Conservation (phyloP, 2,329 filamentous ascomycete species). For the Fonsecaea pugnacius region DNA sequence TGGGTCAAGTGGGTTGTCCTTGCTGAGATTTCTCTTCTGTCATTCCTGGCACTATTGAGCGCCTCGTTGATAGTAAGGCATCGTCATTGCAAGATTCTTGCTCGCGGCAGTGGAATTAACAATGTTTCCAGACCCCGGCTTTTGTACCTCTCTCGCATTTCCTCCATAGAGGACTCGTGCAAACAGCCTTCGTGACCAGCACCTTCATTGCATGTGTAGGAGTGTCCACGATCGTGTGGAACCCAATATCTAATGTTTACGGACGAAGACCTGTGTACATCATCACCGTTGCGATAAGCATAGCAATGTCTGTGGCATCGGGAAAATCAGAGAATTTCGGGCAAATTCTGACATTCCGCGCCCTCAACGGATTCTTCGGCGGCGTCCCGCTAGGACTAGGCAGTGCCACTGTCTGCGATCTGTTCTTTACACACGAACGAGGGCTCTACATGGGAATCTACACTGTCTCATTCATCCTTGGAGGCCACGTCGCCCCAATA, state of each 20-base stretch:
- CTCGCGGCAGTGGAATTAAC: background rate
- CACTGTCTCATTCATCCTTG: conserved; percentile 11
- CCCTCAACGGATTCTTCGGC: conserved; percentile 3
- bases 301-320: conserved; percentile 2
- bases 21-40: background rate
- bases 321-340: background rate
- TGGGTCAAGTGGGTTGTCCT: background rate
- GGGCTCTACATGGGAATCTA: conserved; percentile 14
- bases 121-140: background rate
- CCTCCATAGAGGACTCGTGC: background rate
- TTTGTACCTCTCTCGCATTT: background rate
- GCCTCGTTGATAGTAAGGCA: background rate
- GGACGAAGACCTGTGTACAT: conserved; percentile 11
- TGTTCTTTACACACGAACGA: conserved; percentile 8
- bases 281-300: background rate
- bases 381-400: conserved; percentile 14
- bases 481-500: conserved; percentile 10
- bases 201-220: background rate
- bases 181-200: background rate
- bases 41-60: background rate
- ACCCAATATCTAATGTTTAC: conserved; percentile 10
- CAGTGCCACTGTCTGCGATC: conserved; percentile 7
- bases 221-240: conserved; percentile 1
- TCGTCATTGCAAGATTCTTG: background rate
- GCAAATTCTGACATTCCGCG: conserved; percentile 5